Base-by-base conservation (phyloP, 768 basidiomycete species). In the Pleurotus platypus region DNA sequence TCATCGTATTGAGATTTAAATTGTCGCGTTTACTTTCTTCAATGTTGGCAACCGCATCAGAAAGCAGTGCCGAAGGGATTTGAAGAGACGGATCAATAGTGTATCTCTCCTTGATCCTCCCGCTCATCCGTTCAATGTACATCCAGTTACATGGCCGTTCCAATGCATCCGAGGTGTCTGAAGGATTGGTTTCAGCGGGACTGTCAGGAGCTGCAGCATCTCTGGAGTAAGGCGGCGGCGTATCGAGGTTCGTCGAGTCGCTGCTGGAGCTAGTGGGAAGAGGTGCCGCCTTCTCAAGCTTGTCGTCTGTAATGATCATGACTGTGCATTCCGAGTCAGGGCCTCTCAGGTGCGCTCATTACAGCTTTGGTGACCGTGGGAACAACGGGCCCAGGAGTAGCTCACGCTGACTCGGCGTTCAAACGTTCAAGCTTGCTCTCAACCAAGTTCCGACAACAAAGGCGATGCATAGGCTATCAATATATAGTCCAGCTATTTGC, bases 31-130 rank as follows among this genome's bases (percentile, higher is more conserved):
- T 30, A 20, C 20, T 30, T 39, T 57, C 47, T 5, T 47, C 24
- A 3, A 38, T 24, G 3, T 57, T 57, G 0, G 57, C 22, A n/a
- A 53, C 26, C 0, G 71, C 60, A 4, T 70, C 72, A 5, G 72
- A 66, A 11, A 80, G 62, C 27, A 79, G 54, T 12, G 68, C 64
- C 5, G 69, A 35, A 0, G 78, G 76, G 46, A 81, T 70, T 26
- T 64, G 59, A 6, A 81, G 66, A 46, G 67, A 69, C 0, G 79
- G 78, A 48, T 81, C 72, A 30, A 81, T 73, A 30, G 67, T 67
- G 58, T 70, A 76, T 13, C 64, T 57, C 12, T 73, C 75, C 18
- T 65, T 73, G 49, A 76, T 73, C 1, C 70, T 69, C 0, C 61
- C 64, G 20, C 51, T 68, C 20, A 56, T 26, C 8, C 62, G 58